phyloP scores from a whole-genome alignment of 345 rosid genomes.

The Jatropha curcas region DNA sequence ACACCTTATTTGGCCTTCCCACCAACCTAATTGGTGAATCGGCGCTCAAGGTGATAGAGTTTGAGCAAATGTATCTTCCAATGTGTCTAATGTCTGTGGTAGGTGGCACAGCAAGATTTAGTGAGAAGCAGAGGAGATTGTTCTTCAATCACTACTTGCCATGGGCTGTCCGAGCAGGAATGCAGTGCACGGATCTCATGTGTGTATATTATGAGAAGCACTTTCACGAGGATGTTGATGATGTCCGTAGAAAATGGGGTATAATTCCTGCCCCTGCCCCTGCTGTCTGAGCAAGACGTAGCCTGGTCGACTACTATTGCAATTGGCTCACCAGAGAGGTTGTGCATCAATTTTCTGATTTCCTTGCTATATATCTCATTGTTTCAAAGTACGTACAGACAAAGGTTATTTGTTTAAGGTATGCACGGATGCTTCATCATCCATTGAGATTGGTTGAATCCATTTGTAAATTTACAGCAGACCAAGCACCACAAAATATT shows the following conservation, averaged over 20 bases:
- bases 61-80: conserved; percentile 73
- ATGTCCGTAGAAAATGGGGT: conserved; percentile 62
- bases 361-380: neutral
- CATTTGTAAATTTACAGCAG: neutral
- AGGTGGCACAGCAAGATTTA: conserved; percentile 66
- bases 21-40: conserved; percentile 75
- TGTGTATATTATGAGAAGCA: conserved; percentile 64
- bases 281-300: conserved; percentile 25
- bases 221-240: conserved; percentile 69
- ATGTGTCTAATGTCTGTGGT: conserved; percentile 68
- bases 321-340: neutral
- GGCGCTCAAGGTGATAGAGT: conserved; percentile 72
- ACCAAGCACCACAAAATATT: neutral
- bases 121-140: conserved; percentile 56
- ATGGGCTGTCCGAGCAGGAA: conserved; percentile 65
- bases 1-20: conserved; percentile 67
- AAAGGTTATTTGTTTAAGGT: too few relatives aligned
- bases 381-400: neutral
- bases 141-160: conserved; percentile 68
- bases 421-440: neutral
- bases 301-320: neutral
- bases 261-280: conserved; percentile 58
- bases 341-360: neutral
- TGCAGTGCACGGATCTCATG: conserved; percentile 64
- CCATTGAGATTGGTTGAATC: neutral